phyloP scores from a whole-genome alignment of 2,329 filamentous ascomycete genomes.

The Fusarium nanum region DNA sequence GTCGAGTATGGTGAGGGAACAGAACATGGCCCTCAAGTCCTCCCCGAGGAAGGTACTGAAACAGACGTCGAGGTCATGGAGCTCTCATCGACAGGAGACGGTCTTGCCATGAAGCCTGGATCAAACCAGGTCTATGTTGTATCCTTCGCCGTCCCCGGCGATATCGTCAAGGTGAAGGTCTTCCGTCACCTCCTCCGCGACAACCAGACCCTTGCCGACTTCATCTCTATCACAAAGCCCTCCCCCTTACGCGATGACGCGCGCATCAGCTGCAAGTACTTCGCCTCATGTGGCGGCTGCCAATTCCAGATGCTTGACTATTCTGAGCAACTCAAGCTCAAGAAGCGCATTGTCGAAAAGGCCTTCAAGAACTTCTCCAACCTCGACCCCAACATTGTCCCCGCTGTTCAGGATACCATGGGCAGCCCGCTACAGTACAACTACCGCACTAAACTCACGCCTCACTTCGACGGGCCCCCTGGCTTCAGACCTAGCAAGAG shows the following conservation, averaged over 20 bases:
- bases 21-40: slow-evolving; percentile 48
- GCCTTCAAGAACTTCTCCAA: slow-evolving; percentile 93
- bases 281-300: slow-evolving; percentile 87
- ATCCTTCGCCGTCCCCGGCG: slow-evolving; percentile 88
- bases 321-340: slow-evolving; percentile 83
- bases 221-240: slow-evolving; percentile 79
- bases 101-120: slow-evolving; percentile 77
- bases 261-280: slow-evolving; percentile 86
- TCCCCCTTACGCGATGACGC: slow-evolving; percentile 81
- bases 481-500: slow-evolving; percentile 62
- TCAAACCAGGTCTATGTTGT: slow-evolving; percentile 81
- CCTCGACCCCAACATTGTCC: slow-evolving; percentile 79
- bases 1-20: slow-evolving; percentile 44
- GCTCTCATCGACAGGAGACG: slow-evolving; percentile 92
- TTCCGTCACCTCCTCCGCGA: slow-evolving; percentile 75
- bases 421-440: slow-evolving; percentile 90
- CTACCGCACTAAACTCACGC: slow-evolving; percentile 96
- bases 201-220: slow-evolving; percentile 82
- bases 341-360: slow-evolving; percentile 87
- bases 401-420: slow-evolving; percentile 83
- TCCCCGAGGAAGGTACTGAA: slow-evolving; percentile 78
- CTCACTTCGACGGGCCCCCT: slow-evolving; percentile 88
- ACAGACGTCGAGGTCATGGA: slow-evolving; percentile 84
- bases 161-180: slow-evolving; percentile 81
- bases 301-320: slow-evolving; percentile 99